These are phyloP conservation scores for Podaxis mareebaensis DNA, from an alignment of 768 basidiomycete species.

Conservation along the genomic window DNA sequence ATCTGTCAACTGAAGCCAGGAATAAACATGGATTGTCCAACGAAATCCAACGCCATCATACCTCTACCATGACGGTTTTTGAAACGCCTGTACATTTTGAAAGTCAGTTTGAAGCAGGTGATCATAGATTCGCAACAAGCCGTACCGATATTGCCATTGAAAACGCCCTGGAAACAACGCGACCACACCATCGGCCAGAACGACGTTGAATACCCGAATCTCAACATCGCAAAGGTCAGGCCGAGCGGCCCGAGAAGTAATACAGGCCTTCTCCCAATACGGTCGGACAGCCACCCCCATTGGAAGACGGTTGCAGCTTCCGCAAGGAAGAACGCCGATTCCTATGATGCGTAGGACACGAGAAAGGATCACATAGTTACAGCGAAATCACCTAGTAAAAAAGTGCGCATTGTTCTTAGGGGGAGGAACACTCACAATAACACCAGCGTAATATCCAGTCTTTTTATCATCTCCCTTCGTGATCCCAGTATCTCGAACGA, in stretches of 20 bases:
- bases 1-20: slow-evolving; percentile 33
- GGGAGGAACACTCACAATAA: slow-evolving; percentile 35
- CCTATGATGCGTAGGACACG: slow-evolving; percentile 25
- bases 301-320: slow-evolving; percentile 44
- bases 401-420: background rate
- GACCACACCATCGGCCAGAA: slow-evolving; percentile 33
- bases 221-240: slow-evolving; percentile 36
- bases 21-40: background rate
- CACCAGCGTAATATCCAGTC: slow-evolving; percentile 49
- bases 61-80: slow-evolving; percentile 49
- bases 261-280: slow-evolving; percentile 42
- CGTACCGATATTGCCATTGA: slow-evolving; percentile 38
- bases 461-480: slow-evolving; percentile 44
- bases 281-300: slow-evolving; percentile 47
- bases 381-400: background rate
- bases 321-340: slow-evolving; percentile 45
- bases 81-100: slow-evolving; percentile 35
- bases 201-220: slow-evolving; percentile 42
- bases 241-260: slow-evolving; percentile 44
- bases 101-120: too few species aligned
- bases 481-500: slow-evolving; percentile 45
- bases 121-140: background rate
- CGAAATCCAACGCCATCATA: slow-evolving; percentile 15
- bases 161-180: slow-evolving; percentile 36
- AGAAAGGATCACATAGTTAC: background rate